Percentiles rank a stretch among this genome's conserved stretches.
Evolutionary conservation across 2,329 filamentous ascomycete genomes (phyloP).

Genomic region (Calonectria pteridis): DNA sequence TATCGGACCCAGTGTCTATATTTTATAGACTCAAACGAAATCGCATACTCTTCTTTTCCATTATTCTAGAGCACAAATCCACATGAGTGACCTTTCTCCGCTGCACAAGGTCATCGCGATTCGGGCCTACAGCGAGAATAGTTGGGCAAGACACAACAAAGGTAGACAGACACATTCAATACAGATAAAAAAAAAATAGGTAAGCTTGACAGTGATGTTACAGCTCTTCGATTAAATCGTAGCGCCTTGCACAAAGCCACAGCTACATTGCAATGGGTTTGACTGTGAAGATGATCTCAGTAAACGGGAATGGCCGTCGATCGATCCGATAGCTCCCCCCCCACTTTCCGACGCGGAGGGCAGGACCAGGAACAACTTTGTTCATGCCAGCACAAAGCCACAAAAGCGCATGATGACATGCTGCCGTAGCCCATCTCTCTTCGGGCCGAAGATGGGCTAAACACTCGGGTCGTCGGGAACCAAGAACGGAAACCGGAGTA

Average conservation of each 20-base stretch:
- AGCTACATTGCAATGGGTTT: neutral
- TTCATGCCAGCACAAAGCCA: neutral
- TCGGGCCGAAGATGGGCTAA: neutral
- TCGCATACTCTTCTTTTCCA: neutral
- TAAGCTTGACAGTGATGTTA: too few relatives aligned
- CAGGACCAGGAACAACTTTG: neutral
- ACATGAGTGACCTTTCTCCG: neutral
- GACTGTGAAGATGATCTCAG: neutral
- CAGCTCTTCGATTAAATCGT: too few relatives aligned
- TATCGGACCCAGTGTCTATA: neutral
- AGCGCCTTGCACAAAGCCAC: too few relatives aligned
- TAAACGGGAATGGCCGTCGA: neutral
- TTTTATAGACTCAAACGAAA: neutral
- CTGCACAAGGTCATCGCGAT: neutral
- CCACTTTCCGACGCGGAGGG: neutral
- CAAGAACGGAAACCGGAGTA: neutral
- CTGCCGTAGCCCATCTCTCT: neutral
- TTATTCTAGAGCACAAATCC: neutral
- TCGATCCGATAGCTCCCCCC: neutral
- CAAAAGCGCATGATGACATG: neutral
- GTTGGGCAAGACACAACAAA: neutral
- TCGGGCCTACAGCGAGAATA: too few relatives aligned
- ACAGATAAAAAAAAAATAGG: too few relatives aligned
- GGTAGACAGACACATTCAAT: too few relatives aligned
- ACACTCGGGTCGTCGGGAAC: neutral